These are phyloP conservation scores for Blastomyces silverae DNA, from an alignment of 2,329 filamentous ascomycete genomes.

Conservation along the genomic window DNA sequence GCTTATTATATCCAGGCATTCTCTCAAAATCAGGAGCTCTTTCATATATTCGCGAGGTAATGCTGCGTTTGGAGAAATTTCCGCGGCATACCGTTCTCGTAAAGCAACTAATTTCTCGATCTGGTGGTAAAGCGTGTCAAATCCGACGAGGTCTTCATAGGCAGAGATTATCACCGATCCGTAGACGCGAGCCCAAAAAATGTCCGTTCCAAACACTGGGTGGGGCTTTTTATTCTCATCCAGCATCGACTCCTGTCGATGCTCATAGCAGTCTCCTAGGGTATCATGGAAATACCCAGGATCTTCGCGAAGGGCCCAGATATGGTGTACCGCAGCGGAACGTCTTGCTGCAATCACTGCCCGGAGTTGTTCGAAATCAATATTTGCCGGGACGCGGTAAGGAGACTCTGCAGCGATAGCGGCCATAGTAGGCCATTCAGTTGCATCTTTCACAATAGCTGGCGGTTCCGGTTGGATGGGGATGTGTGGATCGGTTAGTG, in stretches of 20 bases:
- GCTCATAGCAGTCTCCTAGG: constrained; percentile 40
- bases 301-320: constrained; percentile 53
- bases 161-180: constrained; percentile 30
- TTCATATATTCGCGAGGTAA: constrained; percentile 39
- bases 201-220: constrained; percentile 15
- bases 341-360: constrained; percentile 41
- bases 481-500: constrained; percentile 28
- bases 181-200: constrained; percentile 41
- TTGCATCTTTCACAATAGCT: constrained; percentile 26
- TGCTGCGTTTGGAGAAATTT: constrained; percentile 29
- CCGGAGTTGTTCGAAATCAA: constrained; percentile 45
- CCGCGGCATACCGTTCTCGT: constrained; percentile 29
- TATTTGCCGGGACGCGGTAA: constrained; percentile 45
- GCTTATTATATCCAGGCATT: constrained; percentile 32
- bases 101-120: constrained; percentile 26
- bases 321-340: constrained; percentile 47
- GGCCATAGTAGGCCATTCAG: constrained; percentile 37
- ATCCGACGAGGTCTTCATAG: constrained; percentile 36
- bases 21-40: constrained; percentile 38
- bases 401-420: constrained; percentile 46
- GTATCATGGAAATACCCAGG: constrained; percentile 49
- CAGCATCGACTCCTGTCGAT: constrained; percentile 41
- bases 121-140: constrained; percentile 35
- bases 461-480: constrained; percentile 38
- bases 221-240: constrained; percentile 32